Evolutionary conservation across 1,139 yeast genomes (phyloP), one percentile per base, ranked within the genome.

Genomic region (Eremothecium sinecaudum): DNA sequence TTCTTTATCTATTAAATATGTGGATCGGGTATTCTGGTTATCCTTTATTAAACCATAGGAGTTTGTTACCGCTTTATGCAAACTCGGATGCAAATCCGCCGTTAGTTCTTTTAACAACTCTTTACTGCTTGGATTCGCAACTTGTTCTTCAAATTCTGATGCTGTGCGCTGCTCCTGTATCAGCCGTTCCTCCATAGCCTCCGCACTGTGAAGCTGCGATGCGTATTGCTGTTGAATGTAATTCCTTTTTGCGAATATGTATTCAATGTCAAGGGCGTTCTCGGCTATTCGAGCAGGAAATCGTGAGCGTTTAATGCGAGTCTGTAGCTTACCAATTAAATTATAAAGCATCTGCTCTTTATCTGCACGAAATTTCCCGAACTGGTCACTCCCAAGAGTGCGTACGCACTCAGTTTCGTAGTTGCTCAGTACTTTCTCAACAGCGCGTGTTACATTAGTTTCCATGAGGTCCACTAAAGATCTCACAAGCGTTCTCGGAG

Each of bases 261-360:
- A 50, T 30, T 55, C 59, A 6, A 50, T 43, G 37, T 54, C 51
- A 24, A 52, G 28, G 27, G 51, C 58, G 4, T 44, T 38, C 14
- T 42, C 53, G 12, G 47, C 39, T n/a, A 48, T 34, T 24, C 46
- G 40, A 3, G 49, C 37, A 3, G 60, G 60, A 16, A 55, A 43
- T 16, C 41, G 39, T 4, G 56, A 39, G 26, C 39, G 40, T 11
- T 36, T 37, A 10, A 55, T 33, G 27, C 45, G 42, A 18, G 34
- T 40, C 28, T 42, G 43, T 6, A 53, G 46, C 25, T 51, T 51
- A 8, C 35, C 28, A 4, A 50, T 29, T 9, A 52, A 45, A 18
- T 50, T 50, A 18, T 37, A 35, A 38, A 54, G 39, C 13, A 52
- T 36, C 24, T 35, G 42, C 22, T 45, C 44, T 32, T 51, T 50